These are phyloP conservation scores for Trypanosoma caninum DNA, from an alignment of 208 protist genomes.

Conservation along the genomic window DNA sequence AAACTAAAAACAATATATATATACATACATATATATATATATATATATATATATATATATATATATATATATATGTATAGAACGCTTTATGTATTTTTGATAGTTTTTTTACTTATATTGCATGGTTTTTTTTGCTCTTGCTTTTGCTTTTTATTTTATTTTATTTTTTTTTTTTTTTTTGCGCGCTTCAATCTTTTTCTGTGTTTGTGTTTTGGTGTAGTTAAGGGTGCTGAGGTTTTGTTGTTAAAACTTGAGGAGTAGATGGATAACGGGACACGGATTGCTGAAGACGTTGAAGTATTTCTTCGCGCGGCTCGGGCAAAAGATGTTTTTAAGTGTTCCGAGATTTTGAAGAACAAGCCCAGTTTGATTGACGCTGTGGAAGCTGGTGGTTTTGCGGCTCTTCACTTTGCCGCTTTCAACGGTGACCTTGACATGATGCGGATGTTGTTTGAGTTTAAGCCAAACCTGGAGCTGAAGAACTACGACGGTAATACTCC, in stretches of 20 bases:
- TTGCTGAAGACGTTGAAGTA: constrained; percentile 74
- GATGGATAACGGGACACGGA: constrained; percentile 86
- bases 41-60: too few relatives aligned
- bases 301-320: constrained; percentile 73
- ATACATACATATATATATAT: too few relatives aligned
- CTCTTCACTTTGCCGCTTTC: constrained; percentile 89
- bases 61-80: too few relatives aligned
- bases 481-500: constrained; percentile 89
- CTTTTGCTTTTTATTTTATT: constrained; percentile 11
- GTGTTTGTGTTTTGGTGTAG: background rate
- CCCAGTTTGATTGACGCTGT: constrained; percentile 53
- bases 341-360: constrained; percentile 52
- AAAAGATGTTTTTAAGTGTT: constrained; percentile 41
- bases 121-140: constrained; percentile 1
- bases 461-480: constrained; percentile 49
- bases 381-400: constrained; percentile 79
- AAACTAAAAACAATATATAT: too few relatives aligned
- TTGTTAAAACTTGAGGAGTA: background rate
- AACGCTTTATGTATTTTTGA: background rate
- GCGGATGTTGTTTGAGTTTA: constrained; percentile 52
- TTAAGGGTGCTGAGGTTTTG: constrained; percentile 1
- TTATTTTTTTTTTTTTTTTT: constrained; percentile 9
- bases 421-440: constrained; percentile 79
- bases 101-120: constrained; percentile 6
- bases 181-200: background rate